Evolutionary conservation across 192 early-diverging fungal genomes (phyloP), one percentile per base, ranked within the genome.

Genomic region (Podila verticillata): DNA sequence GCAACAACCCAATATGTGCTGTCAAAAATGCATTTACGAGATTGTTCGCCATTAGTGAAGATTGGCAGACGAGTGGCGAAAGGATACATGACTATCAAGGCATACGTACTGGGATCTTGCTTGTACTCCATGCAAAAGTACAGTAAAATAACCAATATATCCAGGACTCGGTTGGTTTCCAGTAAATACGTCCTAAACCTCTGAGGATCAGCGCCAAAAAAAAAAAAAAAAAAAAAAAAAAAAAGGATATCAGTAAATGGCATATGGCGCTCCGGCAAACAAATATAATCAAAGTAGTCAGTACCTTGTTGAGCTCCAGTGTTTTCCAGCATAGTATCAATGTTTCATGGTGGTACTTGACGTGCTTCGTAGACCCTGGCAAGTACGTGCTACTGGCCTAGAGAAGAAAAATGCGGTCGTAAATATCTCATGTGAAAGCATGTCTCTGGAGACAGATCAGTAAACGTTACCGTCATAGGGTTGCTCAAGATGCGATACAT

Each of bases 251-350:
- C 17, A n/a, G 48, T n/a, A 32, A 60, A 10, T 9, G 34, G 8
- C 57, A 9, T 3, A 35, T 6, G 8, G 22, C 22, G 0, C 51
- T 54, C 51, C 6, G 4, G 54, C 30, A 44, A 31, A 60, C 31
- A 17, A 48, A 57, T 2, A 13, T 24, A 56, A 19, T 24, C 4
- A 17, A 13, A 61, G 22, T 34, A 61, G 35, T 48, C 9, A 29
- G 28, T 80, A 94, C 93, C 63, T 88, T 86, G 77, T 98, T 98
- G 58, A 87, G 80, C 57, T 96, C 93, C 30, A 97, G 70, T 12
- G 96, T 77, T 68, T 91, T 87, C 96, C 96, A 98, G 54, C 95
- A 91, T 28, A 97, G 73, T 89, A 95, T 93, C 59, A 95, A 78
- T 0, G 90, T 88, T 74, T 97, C 95, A 35, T 84, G 66, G 36